Evolutionary conservation across 169 alveolate genomes (phyloP), one percentile per base, ranked within the genome.

Genomic region (Theileria sp.): DNA sequence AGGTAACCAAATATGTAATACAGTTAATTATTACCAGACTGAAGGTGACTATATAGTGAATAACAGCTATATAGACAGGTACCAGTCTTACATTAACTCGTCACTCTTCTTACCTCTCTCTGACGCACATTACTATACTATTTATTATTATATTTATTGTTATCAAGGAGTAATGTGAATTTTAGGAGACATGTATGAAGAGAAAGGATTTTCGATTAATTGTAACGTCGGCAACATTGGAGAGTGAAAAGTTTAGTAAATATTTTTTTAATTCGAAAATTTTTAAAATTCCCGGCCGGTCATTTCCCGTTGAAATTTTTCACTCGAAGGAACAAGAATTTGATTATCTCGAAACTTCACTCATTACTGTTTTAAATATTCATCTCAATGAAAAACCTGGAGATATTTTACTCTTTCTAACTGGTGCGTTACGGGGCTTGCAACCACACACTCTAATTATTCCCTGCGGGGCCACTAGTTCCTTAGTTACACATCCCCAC

Each of bases 221-320:
- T 44, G 99, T 98, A 25, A 98, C 99, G n/a, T 97, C 99, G 6
- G 99, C 99, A 38, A 98, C 99, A 26, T 87, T 93, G 64, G 96
- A 93, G 79, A 98, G 99, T 26, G 99, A 96, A 66, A 97, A 97
- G 89, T 98, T 98, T 83, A 95, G 98, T 2, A 89, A 94, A 32
- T 98, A 97, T 88, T 98, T 98, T 86, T 92, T 94, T 87, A 97
- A 97, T 77, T 96, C 99, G 10, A 97, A 97, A 30, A 97, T 98
- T 49, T 98, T 98, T 89, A 95, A 98, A 64, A 98, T 98, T 68
- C 99, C 99, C 0, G 99, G 99, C 54, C 91, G 99, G 64, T 97
- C 96, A 26, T 98, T 93, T 86, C 99, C 98, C 3, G 99, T 98
- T 10, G 99, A 98, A 88, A 95, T 98, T 38, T 61, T 92, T 49